Evolutionary conservation across 176 grass and related monocot species (phyloP).

Genomic region (Carex pumila): DNA sequence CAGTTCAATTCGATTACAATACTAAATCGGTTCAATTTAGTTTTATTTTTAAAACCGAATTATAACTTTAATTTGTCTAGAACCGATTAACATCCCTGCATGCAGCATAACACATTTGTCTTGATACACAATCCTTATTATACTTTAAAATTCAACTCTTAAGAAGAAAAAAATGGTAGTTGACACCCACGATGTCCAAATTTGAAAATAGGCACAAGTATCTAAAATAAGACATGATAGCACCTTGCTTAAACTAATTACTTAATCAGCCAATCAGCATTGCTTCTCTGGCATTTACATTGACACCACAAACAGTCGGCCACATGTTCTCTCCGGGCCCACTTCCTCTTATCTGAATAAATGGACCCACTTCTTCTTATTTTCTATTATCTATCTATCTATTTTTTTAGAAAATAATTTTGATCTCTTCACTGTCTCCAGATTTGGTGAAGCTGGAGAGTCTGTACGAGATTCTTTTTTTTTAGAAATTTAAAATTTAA

Average conservation of each 20-base stretch:
- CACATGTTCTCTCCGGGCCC: not conserved
- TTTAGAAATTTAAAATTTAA: too few relatives aligned
- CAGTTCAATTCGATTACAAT: too few relatives aligned
- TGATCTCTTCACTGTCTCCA: not conserved
- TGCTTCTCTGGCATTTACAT: slow-evolving; percentile 10
- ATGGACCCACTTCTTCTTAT: not conserved
- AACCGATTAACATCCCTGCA: too few relatives aligned
- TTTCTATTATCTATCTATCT: not conserved
- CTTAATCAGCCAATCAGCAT: not conserved
- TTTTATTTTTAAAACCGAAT: too few relatives aligned
- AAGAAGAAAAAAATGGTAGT: not conserved
- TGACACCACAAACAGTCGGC: not conserved
- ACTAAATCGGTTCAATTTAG: too few relatives aligned
- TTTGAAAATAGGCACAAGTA: not conserved
- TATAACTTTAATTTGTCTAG: too few relatives aligned
- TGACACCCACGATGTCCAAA: not conserved
- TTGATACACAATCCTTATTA: not conserved
- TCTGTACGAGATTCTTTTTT: not conserved
- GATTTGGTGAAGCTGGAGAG: not conserved
- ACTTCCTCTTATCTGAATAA: not conserved
- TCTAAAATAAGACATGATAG: not conserved
- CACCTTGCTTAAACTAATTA: not conserved
- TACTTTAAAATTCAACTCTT: not conserved
- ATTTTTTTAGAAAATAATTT: not conserved
- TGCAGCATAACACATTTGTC: too few relatives aligned